Conservation (phyloP, 331 rosid species). For the Pyracantha coccinea region DNA sequence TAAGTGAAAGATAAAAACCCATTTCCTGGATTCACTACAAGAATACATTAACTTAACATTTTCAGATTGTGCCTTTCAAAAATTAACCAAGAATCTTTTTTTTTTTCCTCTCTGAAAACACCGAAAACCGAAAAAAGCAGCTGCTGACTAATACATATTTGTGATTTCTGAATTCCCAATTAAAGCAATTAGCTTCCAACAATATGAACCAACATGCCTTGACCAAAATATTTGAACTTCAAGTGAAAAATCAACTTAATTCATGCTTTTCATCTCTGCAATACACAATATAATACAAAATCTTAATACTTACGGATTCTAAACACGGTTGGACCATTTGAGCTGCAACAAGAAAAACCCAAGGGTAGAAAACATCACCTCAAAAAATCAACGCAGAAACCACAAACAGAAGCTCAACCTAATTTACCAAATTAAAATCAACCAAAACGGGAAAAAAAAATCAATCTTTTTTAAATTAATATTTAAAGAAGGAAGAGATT, state of each 20-base stretch:
- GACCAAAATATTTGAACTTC: background rate
- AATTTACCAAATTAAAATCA: background rate
- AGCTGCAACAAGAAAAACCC: slow-evolving; percentile 31
- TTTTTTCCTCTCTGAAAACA: background rate
- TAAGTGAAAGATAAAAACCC: background rate
- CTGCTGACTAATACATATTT: background rate
- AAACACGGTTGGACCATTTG: too few species aligned
- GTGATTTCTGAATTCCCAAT: background rate
- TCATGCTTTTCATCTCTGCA: background rate
- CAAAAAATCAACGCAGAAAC: background rate
- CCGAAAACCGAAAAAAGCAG: background rate
- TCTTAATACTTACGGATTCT: slow-evolving; percentile 32
- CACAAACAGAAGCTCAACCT: background rate
- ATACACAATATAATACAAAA: background rate
- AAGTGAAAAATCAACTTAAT: background rate
- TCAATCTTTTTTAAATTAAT: background rate
- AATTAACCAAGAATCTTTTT: background rate
- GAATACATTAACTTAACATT: background rate
- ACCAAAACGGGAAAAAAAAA: background rate
- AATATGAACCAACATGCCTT: background rate
- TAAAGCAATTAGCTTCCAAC: background rate
- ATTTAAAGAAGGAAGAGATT: background rate
- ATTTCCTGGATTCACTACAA: background rate
- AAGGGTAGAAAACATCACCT: background rate
- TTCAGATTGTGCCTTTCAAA: background rate